Conservation (phyloP, 2,329 filamentous ascomycete species). For the Microcera coccophila region DNA sequence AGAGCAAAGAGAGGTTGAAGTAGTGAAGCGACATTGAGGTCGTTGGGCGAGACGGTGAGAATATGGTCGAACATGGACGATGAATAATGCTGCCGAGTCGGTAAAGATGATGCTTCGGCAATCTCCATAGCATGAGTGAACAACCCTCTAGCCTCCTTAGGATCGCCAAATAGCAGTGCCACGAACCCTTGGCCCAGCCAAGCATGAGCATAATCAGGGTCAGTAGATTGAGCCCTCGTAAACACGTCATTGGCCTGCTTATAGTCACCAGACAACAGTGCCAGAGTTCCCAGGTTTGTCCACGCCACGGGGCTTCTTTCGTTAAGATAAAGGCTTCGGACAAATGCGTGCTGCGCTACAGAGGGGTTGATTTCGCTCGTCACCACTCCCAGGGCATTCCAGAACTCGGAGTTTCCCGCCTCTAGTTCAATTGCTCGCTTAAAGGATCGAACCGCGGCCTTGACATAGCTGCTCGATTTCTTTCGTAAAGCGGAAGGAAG, state of each 20-base stretch:
- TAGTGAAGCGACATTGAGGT: constrained; percentile 55
- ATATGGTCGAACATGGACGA: constrained; percentile 80
- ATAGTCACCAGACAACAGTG: constrained; percentile 76
- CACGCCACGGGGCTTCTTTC: constrained; percentile 80
- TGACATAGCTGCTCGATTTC: constrained; percentile 65
- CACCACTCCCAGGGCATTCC: constrained; percentile 91
- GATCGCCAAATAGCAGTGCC: constrained; percentile 70
- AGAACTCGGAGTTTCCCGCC: constrained; percentile 90
- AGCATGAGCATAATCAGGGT: constrained; percentile 88
- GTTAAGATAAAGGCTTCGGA: constrained; percentile 87
- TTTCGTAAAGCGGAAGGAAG: constrained; percentile 51
- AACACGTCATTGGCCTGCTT: constrained; percentile 88
- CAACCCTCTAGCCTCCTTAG: constrained; percentile 72
- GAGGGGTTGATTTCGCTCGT: constrained; percentile 81
- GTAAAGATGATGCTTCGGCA: constrained; percentile 67
- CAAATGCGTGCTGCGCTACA: constrained; percentile 89
- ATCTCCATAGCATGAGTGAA: constrained; percentile 96
- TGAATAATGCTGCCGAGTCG: constrained; percentile 75
- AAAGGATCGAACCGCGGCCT: constrained; percentile 82
- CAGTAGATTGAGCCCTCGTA: constrained; percentile 84
- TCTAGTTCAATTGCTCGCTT: constrained; percentile 95
- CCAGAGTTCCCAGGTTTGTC: constrained; percentile 87
- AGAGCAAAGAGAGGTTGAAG: constrained; percentile 88
- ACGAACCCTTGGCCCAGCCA: constrained; percentile 93
- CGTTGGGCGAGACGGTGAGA: constrained; percentile 50